A percentile compares a stretch with the other conserved stretches of the same genome.
These are phyloP conservation scores for Globisporangium splendens DNA, from an alignment of 352 stramenopile species.

Conservation along the genomic window DNA sequence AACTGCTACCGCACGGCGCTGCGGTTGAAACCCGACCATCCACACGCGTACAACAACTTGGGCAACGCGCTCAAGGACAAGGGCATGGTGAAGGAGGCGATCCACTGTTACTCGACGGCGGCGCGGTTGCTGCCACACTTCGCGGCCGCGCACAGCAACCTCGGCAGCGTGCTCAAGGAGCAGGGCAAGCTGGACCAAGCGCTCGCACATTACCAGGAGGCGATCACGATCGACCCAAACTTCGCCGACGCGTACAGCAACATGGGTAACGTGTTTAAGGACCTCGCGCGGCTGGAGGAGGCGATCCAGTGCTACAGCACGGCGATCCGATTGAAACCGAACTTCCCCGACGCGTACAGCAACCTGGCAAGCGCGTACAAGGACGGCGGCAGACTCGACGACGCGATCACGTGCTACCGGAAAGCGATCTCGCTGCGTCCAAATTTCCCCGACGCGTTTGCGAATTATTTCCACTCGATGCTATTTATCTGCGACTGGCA, in stretches of 20 bases:
- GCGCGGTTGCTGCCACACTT: conserved; percentile 88
- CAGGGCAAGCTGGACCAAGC: conserved; percentile 92
- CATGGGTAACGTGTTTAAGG: conserved; percentile 94
- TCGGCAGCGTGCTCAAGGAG: conserved; percentile 93
- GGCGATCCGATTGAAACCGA: conserved; percentile 86
- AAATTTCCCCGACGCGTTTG: conserved; percentile 90
- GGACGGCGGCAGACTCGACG: conserved; percentile 81
- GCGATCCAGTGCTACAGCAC: conserved; percentile 89
- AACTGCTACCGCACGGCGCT: conserved; percentile 88
- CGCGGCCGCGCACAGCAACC: conserved; percentile 91
- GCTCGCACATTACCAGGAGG: conserved; percentile 92
- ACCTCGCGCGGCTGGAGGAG: conserved; percentile 84
- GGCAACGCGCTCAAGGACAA: conserved; percentile 91
- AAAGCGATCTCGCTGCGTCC: conserved; percentile 88
- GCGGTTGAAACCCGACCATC: conserved; percentile 89
- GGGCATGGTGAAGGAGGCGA: conserved; percentile 90
- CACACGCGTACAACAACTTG: conserved; percentile 94
- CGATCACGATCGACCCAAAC: conserved; percentile 89
- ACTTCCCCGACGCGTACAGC: conserved; percentile 89
- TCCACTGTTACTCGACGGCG: conserved; percentile 92
- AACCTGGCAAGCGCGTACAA: conserved; percentile 93
- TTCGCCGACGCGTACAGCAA: conserved; percentile 94
- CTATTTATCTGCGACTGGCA: conserved; percentile 92
- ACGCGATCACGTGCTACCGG: conserved; percentile 92
- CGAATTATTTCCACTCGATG: conserved; percentile 92